phyloP scores from a whole-genome alignment of 1,284 basidiomycete genomes.

The Moesziomyces antarcticus region DNA sequence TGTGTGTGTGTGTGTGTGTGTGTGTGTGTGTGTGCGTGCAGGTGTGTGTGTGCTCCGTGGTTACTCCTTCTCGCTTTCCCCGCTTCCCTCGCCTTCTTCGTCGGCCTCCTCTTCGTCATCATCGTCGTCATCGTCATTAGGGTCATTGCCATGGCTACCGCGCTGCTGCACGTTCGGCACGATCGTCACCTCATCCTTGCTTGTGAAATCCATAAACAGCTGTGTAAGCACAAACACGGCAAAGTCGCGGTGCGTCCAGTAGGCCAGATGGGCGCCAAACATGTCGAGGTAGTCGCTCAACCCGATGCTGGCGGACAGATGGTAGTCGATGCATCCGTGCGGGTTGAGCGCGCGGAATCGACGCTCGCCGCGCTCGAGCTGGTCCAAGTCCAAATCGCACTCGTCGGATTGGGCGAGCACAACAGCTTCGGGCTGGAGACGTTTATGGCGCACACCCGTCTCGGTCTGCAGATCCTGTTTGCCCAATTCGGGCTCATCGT shows the following conservation, averaged over 20 bases:
- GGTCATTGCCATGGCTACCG: constrained; percentile 3
- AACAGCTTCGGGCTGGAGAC: constrained; percentile 18
- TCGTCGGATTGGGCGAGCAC: constrained; percentile 14
- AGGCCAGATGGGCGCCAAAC: constrained; percentile 57
- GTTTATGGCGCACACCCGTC: constrained; percentile 20
- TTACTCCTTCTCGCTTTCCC: not conserved
- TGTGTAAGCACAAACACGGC: constrained; percentile 60
- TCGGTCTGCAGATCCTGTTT: constrained; percentile 12
- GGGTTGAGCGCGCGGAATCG: constrained; percentile 63
- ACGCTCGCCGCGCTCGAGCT: constrained; percentile 38
- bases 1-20: no score
- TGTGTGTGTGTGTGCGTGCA: no score
- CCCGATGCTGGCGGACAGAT: constrained; percentile 34
- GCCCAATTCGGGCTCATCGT: not conserved
- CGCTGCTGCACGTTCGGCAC: constrained; percentile 27
- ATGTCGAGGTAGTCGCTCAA: constrained; percentile 57
- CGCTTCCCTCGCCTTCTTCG: constrained; percentile 4
- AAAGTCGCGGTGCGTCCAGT: constrained; percentile 60
- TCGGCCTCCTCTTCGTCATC: constrained; percentile 51
- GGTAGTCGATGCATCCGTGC: constrained; percentile 63
- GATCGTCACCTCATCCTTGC: constrained; percentile 24
- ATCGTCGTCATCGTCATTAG: constrained; percentile 51
- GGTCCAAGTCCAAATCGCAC: constrained; percentile 27
- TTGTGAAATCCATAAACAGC: constrained; percentile 51
- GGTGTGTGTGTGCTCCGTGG: no score